Evolutionary conservation across 805 yeast species (phyloP).

Genomic region (Sugiyamaella lignohabitans): DNA sequence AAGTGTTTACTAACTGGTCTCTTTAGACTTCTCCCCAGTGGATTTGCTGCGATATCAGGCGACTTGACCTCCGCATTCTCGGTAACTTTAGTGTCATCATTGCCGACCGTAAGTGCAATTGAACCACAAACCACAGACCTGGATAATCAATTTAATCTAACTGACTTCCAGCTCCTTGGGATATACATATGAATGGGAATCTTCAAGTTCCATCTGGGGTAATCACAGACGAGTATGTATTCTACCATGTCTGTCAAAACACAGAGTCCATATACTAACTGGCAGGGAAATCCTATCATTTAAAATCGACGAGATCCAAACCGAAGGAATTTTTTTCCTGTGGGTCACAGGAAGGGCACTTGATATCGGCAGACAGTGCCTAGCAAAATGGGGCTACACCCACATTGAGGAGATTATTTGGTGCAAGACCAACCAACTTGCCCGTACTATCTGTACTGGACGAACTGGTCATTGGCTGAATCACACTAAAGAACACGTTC

Average conservation of each 20-base stretch:
- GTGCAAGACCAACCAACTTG: constrained; percentile 84
- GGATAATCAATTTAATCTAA: neutral
- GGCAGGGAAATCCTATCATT: constrained; percentile 66
- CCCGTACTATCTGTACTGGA: constrained; percentile 88
- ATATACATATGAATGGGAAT: constrained; percentile 70
- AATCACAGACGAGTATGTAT: constrained; percentile 20
- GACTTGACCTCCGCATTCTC: constrained; percentile 58
- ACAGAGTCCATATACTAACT: constrained; percentile 37
- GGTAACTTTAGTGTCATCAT: constrained; percentile 76
- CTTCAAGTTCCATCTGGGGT: constrained; percentile 17
- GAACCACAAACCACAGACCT: neutral
- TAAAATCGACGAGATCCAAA: constrained; percentile 63
- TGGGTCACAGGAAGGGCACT: constrained; percentile 97
- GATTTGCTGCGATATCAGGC: constrained; percentile 78
- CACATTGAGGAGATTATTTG: constrained; percentile 78
- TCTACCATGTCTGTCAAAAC: no score
- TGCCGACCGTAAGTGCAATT: constrained; percentile 52
- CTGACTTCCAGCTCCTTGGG: constrained; percentile 64
- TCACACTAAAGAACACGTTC: constrained; percentile 85
- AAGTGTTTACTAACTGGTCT: no score
- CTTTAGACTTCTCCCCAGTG: constrained; percentile 49
- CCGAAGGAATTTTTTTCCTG: constrained; percentile 73
- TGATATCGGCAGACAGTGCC: constrained; percentile 75
- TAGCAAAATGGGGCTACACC: constrained; percentile 75
- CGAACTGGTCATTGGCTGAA: constrained; percentile 96